Percentiles rank a stretch among this genome's conserved stretches.
Conservation (phyloP, 345 rosid genomes). For the Euphorbia peplus region DNA sequence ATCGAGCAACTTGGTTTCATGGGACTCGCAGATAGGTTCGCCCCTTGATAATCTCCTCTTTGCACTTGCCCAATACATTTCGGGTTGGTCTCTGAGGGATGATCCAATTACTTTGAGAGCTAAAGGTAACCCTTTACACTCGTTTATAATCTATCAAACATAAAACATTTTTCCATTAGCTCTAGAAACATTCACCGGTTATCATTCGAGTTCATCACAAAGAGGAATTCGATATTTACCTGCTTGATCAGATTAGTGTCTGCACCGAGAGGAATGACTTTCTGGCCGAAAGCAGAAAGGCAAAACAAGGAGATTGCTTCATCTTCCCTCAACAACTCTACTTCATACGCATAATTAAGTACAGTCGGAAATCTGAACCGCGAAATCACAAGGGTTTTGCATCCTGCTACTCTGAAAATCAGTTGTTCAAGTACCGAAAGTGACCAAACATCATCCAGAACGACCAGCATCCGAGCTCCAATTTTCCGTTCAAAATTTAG, state of each 20-base stretch:
- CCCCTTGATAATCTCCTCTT: conserved; percentile 56
- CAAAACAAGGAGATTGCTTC: conserved; percentile 73
- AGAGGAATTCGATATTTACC: conserved; percentile 35
- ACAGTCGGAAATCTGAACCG: conserved; percentile 54
- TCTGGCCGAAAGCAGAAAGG: conserved; percentile 66
- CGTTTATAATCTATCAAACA: conserved; percentile 55
- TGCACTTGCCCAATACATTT: conserved; percentile 69
- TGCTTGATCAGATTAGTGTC: conserved; percentile 55
- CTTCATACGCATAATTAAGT: conserved; percentile 38
- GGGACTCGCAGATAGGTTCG: conserved; percentile 72
- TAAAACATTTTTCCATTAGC: not conserved
- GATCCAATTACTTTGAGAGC: conserved; percentile 96
- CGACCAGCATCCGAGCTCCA: conserved; percentile 41
- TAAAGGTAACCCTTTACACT: conserved; percentile 90
- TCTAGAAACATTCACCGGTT: conserved; percentile 8
- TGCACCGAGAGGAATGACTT: conserved; percentile 50
- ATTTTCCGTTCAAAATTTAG: conserved; percentile 30
- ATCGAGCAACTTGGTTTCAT: conserved; percentile 59
- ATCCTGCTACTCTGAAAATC: conserved; percentile 46
- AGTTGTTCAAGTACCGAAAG: conserved; percentile 52
- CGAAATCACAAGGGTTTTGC: conserved; percentile 72
- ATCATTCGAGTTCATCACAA: conserved; percentile 3
- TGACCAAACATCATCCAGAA: conserved; percentile 91
- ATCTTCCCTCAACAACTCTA: conserved; percentile 58
- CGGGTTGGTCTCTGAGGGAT: conserved; percentile 57